phyloP scores from a whole-genome alignment of 2,329 filamentous ascomycete species.

The Fusarium humuli region DNA sequence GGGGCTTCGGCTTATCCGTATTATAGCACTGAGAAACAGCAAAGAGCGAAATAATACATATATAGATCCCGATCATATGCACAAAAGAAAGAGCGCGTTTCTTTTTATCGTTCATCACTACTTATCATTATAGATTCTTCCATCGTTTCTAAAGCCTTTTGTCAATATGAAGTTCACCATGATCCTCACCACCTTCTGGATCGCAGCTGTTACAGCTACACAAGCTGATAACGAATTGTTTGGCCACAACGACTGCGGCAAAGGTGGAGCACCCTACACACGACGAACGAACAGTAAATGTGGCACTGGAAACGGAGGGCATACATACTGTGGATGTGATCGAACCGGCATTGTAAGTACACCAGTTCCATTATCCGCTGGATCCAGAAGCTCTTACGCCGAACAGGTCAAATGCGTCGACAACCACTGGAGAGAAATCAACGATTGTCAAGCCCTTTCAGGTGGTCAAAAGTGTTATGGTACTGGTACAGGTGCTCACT shows the following conservation, averaged over 20 bases:
- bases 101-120: background rate
- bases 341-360: background rate
- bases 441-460: background rate
- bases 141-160: no score
- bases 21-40: no score
- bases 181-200: background rate
- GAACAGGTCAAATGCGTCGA: background rate
- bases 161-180: background rate
- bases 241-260: background rate
- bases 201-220: background rate
- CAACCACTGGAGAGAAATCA: background rate
- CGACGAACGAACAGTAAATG: background rate
- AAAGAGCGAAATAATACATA: no score
- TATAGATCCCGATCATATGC: background rate
- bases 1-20: no score
- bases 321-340: background rate
- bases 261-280: background rate
- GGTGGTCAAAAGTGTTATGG: background rate
- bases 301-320: background rate
- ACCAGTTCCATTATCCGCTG: background rate
- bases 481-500: background rate
- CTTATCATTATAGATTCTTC: no score
- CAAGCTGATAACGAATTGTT: background rate
- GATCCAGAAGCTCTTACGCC: background rate
- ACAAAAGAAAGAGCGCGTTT: background rate